Conservation (phyloP, 805 yeast species). For the Yarrowia sp. region DNA sequence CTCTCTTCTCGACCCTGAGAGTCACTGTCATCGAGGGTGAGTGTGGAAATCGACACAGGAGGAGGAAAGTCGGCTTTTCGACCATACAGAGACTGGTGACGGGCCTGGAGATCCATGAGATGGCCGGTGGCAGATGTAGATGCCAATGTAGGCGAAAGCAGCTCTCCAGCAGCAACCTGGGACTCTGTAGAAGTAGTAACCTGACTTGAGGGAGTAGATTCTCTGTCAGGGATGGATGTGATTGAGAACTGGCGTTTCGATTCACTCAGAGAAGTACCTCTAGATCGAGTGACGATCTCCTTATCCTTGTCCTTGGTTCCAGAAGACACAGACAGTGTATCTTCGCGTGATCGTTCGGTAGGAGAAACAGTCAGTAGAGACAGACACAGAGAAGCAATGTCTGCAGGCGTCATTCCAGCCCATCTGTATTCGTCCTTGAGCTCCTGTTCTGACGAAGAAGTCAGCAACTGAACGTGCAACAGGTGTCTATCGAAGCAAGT, state of each 20-base stretch:
- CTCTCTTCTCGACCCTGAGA: constrained; percentile 27
- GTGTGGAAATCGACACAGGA: constrained; percentile 20
- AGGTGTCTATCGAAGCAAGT: constrained; percentile 51
- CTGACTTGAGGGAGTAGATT: constrained; percentile 8
- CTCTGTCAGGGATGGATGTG: constrained; percentile 31
- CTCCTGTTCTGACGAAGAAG: constrained; percentile 51
- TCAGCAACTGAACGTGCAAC: constrained; percentile 59
- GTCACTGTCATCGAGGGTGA: constrained; percentile 6
- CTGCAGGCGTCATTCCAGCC: constrained; percentile 51
- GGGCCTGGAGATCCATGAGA: constrained; percentile 27
- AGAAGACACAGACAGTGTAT: constrained; percentile 6
- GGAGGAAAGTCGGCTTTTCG: constrained; percentile 32
- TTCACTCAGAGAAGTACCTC: constrained; percentile 35
- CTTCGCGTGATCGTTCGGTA: constrained; percentile 8
- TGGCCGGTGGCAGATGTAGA: constrained; percentile 24
- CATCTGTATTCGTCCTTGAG: constrained; percentile 47
- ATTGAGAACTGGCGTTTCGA: constrained; percentile 24
- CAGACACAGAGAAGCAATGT: constrained; percentile 51
- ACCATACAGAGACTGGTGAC: constrained; percentile 30
- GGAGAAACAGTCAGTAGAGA: constrained; percentile 38
- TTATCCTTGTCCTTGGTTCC: background rate
- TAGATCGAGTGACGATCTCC: constrained; percentile 19
- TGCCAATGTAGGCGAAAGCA: constrained; percentile 29
- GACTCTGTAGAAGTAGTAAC: constrained; percentile 21
- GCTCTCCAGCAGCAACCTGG: constrained; percentile 35